Percentiles rank a stretch among this genome's conserved stretches.
phyloP scores from a whole-genome alignment of 352 stramenopile species.

The Phytophthora europaea region DNA sequence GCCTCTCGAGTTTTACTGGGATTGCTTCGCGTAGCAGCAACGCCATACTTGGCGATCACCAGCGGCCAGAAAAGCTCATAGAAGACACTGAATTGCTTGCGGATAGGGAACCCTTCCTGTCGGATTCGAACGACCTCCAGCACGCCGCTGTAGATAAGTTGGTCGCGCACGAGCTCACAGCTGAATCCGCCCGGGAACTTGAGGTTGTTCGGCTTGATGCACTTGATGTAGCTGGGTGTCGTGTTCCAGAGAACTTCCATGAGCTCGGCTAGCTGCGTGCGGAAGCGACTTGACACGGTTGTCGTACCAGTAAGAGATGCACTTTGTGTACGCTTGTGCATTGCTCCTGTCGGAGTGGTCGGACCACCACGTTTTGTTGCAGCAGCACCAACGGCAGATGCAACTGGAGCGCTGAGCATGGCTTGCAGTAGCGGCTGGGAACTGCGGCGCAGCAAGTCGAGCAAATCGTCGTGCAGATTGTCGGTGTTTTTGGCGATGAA shows the following conservation, averaged over 20 bases:
- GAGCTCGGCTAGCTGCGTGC: conserved; percentile 81
- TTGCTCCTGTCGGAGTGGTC: conserved; percentile 24
- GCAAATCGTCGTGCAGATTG: conserved; percentile 89
- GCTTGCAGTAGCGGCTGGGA: conserved; percentile 69
- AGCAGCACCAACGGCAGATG: conserved; percentile 22
- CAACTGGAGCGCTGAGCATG: conserved; percentile 53
- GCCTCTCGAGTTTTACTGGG: conserved; percentile 38
- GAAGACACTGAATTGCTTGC: conserved; percentile 80
- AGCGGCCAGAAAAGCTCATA: conserved; percentile 80
- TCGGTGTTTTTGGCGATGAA: conserved; percentile 93
- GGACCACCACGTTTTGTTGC: conserved; percentile 37
- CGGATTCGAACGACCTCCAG: conserved; percentile 94
- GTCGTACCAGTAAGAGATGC: conserved; percentile 67
- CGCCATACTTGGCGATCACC: conserved; percentile 34
- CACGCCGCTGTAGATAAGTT: conserved; percentile 94
- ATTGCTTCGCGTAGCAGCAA: conserved; percentile 35
- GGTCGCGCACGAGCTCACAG: conserved; percentile 88
- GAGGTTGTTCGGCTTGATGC: conserved; percentile 96
- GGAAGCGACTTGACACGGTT: conserved; percentile 79
- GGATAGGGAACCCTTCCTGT: conserved; percentile 92
- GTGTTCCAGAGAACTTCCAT: conserved; percentile 89
- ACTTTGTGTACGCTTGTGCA: conserved; percentile 51
- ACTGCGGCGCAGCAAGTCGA: conserved; percentile 80
- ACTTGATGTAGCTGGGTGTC: conserved; percentile 95
- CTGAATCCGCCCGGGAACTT: conserved; percentile 93